A percentile compares a stretch with the other conserved stretches of the same genome.
Evolutionary conservation across 495 filamentous ascomycete genomes (phyloP).

Genomic region (Daldinia bambusicola): DNA sequence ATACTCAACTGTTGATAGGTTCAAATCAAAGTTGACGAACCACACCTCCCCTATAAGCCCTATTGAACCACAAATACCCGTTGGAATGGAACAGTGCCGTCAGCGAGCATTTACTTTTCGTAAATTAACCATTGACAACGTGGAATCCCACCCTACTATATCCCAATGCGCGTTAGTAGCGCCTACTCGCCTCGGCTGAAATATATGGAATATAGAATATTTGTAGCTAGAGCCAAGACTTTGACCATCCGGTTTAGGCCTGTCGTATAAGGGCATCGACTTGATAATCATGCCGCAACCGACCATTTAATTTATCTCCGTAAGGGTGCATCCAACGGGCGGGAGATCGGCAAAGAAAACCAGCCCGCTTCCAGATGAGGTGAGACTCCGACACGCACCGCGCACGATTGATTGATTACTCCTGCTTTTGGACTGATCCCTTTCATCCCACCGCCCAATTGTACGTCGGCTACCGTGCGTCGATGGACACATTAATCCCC

Average conservation of each 20-base stretch:
- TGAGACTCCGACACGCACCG: constrained; percentile 33
- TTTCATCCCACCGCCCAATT: constrained; percentile 35
- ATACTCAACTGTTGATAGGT: constrained; percentile 17
- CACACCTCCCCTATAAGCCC: constrained; percentile 8
- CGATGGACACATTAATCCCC: constrained; percentile 25
- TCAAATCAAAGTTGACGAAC: constrained; percentile 20
- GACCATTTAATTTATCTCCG: constrained; percentile 24
- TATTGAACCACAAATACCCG: constrained; percentile 37
- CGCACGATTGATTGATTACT: constrained; percentile 24
- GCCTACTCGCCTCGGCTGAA: constrained; percentile 22
- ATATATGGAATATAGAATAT: constrained; percentile 18
- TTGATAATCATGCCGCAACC: constrained; percentile 19
- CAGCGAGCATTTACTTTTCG: constrained; percentile 42
- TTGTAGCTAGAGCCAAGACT: constrained; percentile 13
- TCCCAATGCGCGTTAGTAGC: constrained; percentile 32
- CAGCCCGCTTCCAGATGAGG: constrained; percentile 31
- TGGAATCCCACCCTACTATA: constrained; percentile 29
- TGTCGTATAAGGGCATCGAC: constrained; percentile 27
- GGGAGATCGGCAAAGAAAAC: constrained; percentile 44
- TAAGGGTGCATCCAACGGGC: constrained; percentile 24
- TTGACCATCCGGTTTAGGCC: constrained; percentile 16
- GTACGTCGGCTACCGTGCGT: constrained; percentile 33
- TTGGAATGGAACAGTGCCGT: constrained; percentile 36
- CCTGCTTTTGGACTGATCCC: constrained; percentile 22
- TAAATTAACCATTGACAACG: constrained; percentile 44